Base-by-base conservation (phyloP, 129 eudicot species). In the Centaurea solstitialis region DNA sequence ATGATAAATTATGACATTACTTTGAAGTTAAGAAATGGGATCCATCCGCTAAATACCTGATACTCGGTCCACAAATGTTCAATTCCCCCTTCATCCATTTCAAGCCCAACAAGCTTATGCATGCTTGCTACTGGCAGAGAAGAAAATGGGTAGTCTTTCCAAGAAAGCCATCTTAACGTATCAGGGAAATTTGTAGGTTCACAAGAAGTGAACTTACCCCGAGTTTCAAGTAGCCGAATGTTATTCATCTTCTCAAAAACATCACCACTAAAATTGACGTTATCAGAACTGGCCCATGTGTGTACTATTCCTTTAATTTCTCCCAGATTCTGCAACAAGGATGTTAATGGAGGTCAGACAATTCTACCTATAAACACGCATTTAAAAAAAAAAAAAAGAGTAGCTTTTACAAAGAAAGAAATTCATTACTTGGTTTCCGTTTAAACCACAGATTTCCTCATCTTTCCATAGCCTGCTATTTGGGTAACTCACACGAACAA, bases 391-490 rank as follows among this genome's bases (percentile, higher is more conserved):
- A 26, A 26, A 26, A 26, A 26, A 26, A 26, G 30, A 26, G 30
- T 26, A 26, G 30, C 30, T 26, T 26, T 26, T 26, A 26, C 2
- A 26, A 26, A 26, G 30, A 26, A 26, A 26, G 30, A 26, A 26
- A 26, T 26, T 26, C 30, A 26, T 26, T 26, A 26, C 30, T 26
- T 26, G 30, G 30, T 26, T 26, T 26, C 30, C 30, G 1, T 26
- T 26, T 26, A 26, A 26, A 26, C 30, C 30, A 26, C 30, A 26
- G 1, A 26, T 26, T 6, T 75, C 85, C 7, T 75, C 3, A 0
- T 11, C 0, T 68, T n/a, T 41, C 76, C 85, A 75, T 9, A 80
- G 35, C 35, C 85, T 45, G 41, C 41, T 75, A 40, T 35, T 38
- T 4, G 7, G 18, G 20, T 38, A 35, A 47, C 21, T 39, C 17